Percentiles rank a stretch among this genome's conserved stretches.
phyloP scores from a whole-genome alignment of 352 stramenopile genomes.

The Phytophthora lateralis region DNA sequence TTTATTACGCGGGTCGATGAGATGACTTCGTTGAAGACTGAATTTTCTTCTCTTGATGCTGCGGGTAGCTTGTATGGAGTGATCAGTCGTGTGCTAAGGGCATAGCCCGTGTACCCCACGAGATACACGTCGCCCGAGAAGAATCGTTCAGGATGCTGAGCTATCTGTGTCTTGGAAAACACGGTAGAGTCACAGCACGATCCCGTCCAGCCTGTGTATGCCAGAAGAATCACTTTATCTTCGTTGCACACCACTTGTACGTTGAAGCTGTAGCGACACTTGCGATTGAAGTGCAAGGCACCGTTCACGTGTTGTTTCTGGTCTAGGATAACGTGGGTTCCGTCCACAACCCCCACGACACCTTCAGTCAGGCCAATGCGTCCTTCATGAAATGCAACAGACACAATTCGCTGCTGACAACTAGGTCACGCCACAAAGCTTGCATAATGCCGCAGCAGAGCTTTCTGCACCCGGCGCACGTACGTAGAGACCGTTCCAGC shows the following conservation, averaged over 20 bases:
- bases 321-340: not conserved
- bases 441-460: not conserved
- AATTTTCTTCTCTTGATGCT: not conserved
- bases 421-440: not conserved
- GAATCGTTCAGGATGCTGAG: not conserved
- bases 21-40: constrained; percentile 1
- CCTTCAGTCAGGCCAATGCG: constrained; percentile 2
- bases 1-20: constrained; percentile 3
- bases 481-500: constrained; percentile 1
- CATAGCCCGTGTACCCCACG: constrained; percentile 5
- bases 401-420: not conserved
- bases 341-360: constrained; percentile 8
- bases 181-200: constrained; percentile 3
- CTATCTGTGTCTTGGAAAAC: not conserved
- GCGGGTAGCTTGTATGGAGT: constrained; percentile 5
- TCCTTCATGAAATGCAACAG: constrained; percentile 4
- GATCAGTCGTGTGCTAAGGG: not conserved
- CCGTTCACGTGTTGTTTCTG: constrained; percentile 13
- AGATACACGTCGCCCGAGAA: constrained; percentile 4
- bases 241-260: constrained; percentile 1
- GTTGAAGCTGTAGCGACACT: constrained; percentile 6
- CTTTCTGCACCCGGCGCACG: not conserved
- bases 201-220: constrained; percentile 4
- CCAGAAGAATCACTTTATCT: constrained; percentile 5
- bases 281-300: constrained; percentile 1